phyloP scores from a whole-genome alignment of 345 rosid species.

The Odontarrhena argentea region DNA sequence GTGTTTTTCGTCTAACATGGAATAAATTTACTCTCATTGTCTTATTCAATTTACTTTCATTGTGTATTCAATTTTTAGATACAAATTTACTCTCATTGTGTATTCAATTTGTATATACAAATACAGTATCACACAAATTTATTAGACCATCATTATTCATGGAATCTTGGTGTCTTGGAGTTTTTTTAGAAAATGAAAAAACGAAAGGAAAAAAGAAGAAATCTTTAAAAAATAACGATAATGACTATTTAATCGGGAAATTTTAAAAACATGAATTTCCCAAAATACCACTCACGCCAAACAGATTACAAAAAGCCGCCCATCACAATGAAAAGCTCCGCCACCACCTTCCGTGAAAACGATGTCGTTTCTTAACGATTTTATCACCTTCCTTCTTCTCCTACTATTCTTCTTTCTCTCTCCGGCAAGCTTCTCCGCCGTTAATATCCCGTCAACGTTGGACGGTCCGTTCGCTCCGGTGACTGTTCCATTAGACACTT shows the following conservation, averaged over 20 bases:
- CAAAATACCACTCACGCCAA: conserved; percentile 2
- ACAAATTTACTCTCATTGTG: no score
- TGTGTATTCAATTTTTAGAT: no score
- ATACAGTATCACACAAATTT: no score
- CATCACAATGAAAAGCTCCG: conserved; percentile 31
- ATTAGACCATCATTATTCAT: no score
- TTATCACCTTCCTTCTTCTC: conserved; percentile 17
- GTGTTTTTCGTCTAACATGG: no score
- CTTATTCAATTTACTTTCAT: no score
- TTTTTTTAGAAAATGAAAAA: no score
- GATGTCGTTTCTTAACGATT: conserved; percentile 34
- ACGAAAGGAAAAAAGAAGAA: no score
- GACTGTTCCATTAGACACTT: conserved; percentile 58
- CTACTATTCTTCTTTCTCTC: conserved; percentile 22
- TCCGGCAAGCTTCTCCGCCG: conserved; percentile 20
- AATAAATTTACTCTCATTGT: no score
- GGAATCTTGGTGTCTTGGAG: no score
- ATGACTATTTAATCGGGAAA: conserved; percentile 24
- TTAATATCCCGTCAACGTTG: conserved; percentile 52
- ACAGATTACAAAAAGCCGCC: conserved; percentile 16
- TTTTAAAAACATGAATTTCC: neutral
- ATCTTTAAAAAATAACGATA: conserved; percentile 10
- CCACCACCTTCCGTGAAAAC: conserved; percentile 26
- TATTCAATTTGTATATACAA: no score
- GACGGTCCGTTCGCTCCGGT: conserved; percentile 72